These are phyloP conservation scores for Golubevia sp. DNA, from an alignment of 1,284 basidiomycete genomes.

Conservation along the genomic window DNA sequence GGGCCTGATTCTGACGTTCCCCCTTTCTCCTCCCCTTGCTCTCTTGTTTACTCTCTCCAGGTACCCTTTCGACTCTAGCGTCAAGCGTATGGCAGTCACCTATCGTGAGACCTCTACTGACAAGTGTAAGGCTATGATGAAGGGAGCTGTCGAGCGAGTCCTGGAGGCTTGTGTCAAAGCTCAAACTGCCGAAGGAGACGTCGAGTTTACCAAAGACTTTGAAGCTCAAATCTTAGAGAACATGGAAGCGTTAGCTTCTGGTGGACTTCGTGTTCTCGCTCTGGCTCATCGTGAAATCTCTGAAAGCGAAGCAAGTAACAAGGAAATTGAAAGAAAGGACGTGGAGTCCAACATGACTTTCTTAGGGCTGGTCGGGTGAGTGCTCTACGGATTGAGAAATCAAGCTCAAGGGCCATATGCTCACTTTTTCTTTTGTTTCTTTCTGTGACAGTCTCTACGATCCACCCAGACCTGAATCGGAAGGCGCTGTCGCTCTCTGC, in stretches of 20 bases:
- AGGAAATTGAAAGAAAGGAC: conserved; percentile 64
- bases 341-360: conserved; percentile 70
- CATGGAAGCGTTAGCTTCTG: conserved; percentile 9
- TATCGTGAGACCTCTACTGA: conserved; percentile 54
- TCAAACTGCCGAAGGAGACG: conserved; percentile 51
- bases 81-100: conserved; percentile 71
- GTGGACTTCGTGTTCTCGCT: conserved; percentile 11
- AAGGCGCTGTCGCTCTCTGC: conserved; percentile 70
- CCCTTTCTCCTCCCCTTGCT: too few relatives aligned
- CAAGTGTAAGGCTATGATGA: conserved; percentile 62
- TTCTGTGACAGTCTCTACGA: too few relatives aligned
- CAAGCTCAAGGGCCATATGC: too few relatives aligned
- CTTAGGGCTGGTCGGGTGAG: conserved; percentile 68
- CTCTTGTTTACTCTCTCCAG: conserved; percentile 11
- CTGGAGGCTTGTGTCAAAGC: conserved; percentile 65
- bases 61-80: conserved; percentile 67
- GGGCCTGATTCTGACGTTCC: background rate
- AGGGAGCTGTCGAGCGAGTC: conserved; percentile 72
- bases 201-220: conserved; percentile 25
- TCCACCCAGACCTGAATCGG: conserved; percentile 73
- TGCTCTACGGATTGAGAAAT: background rate
- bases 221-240: conserved; percentile 3
- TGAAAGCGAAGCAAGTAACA: conserved; percentile 57
- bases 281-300: conserved; percentile 54
- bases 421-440: background rate